A percentile compares a stretch with the other conserved stretches of the same genome.
Evolutionary conservation across 805 yeast species (phyloP).

Genomic region (Groenewaldozyma tartarivorans): DNA sequence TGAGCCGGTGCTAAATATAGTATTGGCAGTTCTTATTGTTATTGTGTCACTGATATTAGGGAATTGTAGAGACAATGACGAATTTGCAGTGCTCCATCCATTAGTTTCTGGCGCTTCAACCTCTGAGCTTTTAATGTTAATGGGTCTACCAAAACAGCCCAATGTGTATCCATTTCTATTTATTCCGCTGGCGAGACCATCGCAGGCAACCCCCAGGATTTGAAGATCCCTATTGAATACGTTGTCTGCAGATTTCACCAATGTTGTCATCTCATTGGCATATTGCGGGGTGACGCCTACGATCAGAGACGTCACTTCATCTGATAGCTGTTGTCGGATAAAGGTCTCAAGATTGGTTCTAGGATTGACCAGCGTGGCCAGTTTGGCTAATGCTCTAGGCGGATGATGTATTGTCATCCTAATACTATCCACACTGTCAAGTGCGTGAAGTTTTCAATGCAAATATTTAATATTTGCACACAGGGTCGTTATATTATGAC

Average conservation of each 20-base stretch:
- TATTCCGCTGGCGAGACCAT: constrained; percentile 25
- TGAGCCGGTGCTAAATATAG: constrained; percentile 23
- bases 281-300: constrained; percentile 28
- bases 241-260: constrained; percentile 2
- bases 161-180: constrained; percentile 25
- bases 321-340: background rate
- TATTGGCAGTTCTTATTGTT: constrained; percentile 25
- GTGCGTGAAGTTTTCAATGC: too few species aligned
- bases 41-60: constrained; percentile 10
- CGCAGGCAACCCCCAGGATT: constrained; percentile 22
- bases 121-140: constrained; percentile 18
- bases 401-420: too few species aligned
- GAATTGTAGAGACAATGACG: constrained; percentile 1
- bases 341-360: too few species aligned
- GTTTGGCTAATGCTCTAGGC: too few species aligned
- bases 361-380: too few species aligned
- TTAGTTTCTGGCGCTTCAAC: background rate
- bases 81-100: background rate
- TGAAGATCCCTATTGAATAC: constrained; percentile 14
- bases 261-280: constrained; percentile 20
- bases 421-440: too few species aligned
- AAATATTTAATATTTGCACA: too few species aligned
- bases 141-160: constrained; percentile 12
- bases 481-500: too few species aligned
- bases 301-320: constrained; percentile 15